Base-by-base conservation (phyloP, 2,329 filamentous ascomycete genomes). In the Fusarium protoensiforme region DNA sequence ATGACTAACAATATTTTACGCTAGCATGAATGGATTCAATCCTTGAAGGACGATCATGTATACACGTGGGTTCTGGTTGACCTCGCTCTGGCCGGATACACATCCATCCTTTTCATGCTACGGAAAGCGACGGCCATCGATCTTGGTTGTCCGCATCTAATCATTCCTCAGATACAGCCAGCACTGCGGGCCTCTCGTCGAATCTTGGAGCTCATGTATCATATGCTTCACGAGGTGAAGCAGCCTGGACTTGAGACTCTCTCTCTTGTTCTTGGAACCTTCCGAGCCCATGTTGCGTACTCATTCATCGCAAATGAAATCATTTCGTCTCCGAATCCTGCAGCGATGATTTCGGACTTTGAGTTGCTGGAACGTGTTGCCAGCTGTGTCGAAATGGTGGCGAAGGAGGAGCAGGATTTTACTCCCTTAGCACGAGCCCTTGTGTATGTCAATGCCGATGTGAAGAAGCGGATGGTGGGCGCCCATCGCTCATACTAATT, bases 131-230 rank as follows among this genome's bases (percentile, higher is more conserved):
- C 24, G 8, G 14, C 24, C 14, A 46, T 46, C 8, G 41, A 46
- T 1, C 11, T 24, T 5, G 24, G 24, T n/a, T n/a, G n/a, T n/a
- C n/a, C n/a, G n/a, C n/a, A n/a, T n/a, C n/a, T n/a, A n/a, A n/a
- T n/a, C n/a, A n/a, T n/a, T n/a, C n/a, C n/a, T n/a, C n/a, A n/a
- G n/a, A n/a, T n/a, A n/a, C n/a, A n/a, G n/a, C n/a, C n/a, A n/a
- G n/a, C 22, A 48, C 4, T 27, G 9, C 22, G 20, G 24, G 48
- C 29, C 48, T 66, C 69, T 46, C 69, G 69, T 41, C 57, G 60
- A 43, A 68, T 41, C 16, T 29, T 48, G 24, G 16, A 29, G 24
- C 43, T 29, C 24, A 11, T 48, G 3, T 29, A 27, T 18, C 24
- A 48, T 8, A 48, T 48, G 24, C 43, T 48, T 27, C 43, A 48